Conservation (phyloP, 78 protist genomes). For the Pelomyxa schiedti region DNA sequence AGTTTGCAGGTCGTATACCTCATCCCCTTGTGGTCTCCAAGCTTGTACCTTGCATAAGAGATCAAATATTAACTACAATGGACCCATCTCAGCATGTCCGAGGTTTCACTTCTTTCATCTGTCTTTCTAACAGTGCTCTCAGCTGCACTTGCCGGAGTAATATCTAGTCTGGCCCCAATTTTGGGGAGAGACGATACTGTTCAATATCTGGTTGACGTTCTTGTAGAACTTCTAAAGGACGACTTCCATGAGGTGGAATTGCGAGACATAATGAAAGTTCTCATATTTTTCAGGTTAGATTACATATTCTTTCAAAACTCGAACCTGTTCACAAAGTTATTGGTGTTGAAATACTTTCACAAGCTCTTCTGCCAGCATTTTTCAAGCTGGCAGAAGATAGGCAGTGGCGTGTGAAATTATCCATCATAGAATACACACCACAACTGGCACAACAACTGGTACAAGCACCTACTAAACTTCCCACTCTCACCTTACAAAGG, state of each 20-base stretch:
- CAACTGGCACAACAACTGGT: slow-evolving; percentile 71
- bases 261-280: too few relatives aligned
- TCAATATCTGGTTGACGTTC: slow-evolving; percentile 65
- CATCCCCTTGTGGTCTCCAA: slow-evolving; percentile 21
- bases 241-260: slow-evolving; percentile 83
- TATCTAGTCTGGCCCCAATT: slow-evolving; percentile 71
- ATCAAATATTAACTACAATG: slow-evolving; percentile 43
- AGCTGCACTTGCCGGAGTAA: slow-evolving; percentile 77
- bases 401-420: slow-evolving; percentile 88
- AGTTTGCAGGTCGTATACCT: slow-evolving; percentile 28
- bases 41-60: slow-evolving; percentile 60
- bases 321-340: slow-evolving; percentile 57
- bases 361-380: slow-evolving; percentile 82
- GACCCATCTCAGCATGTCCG: slow-evolving; percentile 87
- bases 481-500: too few relatives aligned
- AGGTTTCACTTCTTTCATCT: too few relatives aligned
- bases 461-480: too few relatives aligned
- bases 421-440: slow-evolving; percentile 83
- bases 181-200: slow-evolving; percentile 59
- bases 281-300: too few relatives aligned
- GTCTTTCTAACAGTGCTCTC: too few relatives aligned
- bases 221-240: slow-evolving; percentile 75
- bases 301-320: slow-evolving; percentile 75
- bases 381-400: slow-evolving; percentile 85
- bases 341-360: slow-evolving; percentile 75